These are phyloP conservation scores for Cryptococcus sp. DNA, from an alignment of 1,284 basidiomycete genomes.

Conservation along the genomic window DNA sequence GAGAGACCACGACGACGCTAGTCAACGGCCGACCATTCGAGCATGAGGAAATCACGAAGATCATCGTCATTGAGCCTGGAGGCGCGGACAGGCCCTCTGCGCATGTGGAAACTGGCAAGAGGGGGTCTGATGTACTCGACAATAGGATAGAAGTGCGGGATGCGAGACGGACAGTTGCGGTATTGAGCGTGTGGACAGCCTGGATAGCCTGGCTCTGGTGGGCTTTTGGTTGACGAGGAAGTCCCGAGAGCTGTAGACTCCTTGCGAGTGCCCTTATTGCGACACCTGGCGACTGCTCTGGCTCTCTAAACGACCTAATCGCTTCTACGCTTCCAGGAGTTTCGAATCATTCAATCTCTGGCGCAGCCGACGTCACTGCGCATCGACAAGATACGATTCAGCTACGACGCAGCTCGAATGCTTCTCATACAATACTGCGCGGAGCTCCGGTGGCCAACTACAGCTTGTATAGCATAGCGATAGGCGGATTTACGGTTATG, in stretches of 20 bases:
- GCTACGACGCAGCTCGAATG: too few relatives aligned
- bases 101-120: not conserved
- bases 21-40: slow-evolving; percentile 24
- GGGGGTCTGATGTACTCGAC: not conserved
- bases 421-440: too few relatives aligned
- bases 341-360: too few relatives aligned
- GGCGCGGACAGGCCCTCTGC: not conserved
- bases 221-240: slow-evolving; percentile 13
- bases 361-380: too few relatives aligned
- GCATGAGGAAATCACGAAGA: slow-evolving; percentile 22
- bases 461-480: too few relatives aligned
- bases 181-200: slow-evolving; percentile 9
- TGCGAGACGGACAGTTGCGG: not conserved
- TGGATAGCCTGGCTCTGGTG: slow-evolving; percentile 19
- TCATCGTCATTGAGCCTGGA: slow-evolving; percentile 30
- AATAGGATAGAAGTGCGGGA: not conserved
- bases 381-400: too few relatives aligned
- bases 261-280: not conserved
- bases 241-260: not conserved
- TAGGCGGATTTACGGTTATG: too few relatives aligned
- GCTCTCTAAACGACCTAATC: too few relatives aligned
- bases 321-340: too few relatives aligned
- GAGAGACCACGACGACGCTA: slow-evolving; percentile 6
- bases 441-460: too few relatives aligned
- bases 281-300: too few relatives aligned